These are phyloP conservation scores for Globisporangium solare DNA, from an alignment of 352 stramenopile genomes.

Conservation along the genomic window DNA sequence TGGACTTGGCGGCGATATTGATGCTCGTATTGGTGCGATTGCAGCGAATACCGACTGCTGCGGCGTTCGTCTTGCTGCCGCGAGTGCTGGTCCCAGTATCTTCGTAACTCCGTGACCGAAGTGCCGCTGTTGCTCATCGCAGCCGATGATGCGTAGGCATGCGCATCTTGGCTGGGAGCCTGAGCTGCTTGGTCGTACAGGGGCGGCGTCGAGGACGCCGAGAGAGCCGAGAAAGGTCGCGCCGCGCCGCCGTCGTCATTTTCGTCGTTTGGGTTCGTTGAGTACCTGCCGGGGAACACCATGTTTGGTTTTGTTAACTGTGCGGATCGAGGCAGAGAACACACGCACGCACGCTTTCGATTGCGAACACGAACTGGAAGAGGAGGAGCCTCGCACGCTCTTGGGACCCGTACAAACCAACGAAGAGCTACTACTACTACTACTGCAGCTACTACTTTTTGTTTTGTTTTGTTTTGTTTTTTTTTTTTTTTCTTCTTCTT, in stretches of 20 bases:
- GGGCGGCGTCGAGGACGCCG: neutral
- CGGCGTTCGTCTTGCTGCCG: neutral
- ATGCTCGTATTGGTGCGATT: neutral
- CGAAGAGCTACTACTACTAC: neutral
- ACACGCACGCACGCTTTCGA: conserved; percentile 11
- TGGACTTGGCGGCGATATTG: neutral
- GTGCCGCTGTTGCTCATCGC: neutral
- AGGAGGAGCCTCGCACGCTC: neutral
- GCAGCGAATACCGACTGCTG: neutral
- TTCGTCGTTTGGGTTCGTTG: neutral
- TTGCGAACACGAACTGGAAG: conserved; percentile 1
- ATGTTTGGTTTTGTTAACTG: neutral
- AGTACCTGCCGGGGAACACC: neutral
- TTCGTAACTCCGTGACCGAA: neutral
- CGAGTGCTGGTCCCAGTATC: neutral
- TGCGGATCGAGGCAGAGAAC: neutral
- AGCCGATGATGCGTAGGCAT: neutral
- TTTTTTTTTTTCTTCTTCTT: too few species aligned
- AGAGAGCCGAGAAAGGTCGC: neutral
- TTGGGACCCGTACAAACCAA: neutral
- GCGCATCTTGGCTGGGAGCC: neutral
- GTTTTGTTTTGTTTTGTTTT: too few species aligned
- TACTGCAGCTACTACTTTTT: too few species aligned
- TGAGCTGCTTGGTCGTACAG: neutral
- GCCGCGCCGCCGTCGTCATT: neutral